These are phyloP conservation scores for Teunomyces aglyptinius DNA, from an alignment of 805 yeast genomes.

Conservation along the genomic window DNA sequence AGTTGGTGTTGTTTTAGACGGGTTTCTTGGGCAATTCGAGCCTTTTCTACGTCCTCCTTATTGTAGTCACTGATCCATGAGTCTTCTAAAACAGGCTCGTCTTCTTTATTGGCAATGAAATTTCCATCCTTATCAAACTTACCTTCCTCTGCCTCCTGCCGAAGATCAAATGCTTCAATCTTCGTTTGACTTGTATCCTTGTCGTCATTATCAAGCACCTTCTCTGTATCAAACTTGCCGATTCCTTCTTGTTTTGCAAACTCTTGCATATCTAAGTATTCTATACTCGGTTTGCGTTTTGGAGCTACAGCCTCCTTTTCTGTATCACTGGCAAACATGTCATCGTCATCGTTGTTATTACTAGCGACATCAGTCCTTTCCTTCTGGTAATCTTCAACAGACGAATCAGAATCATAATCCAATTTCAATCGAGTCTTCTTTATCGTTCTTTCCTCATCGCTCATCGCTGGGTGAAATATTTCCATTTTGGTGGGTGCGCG, in stretches of 20 bases:
- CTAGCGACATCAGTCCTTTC: conserved; percentile 6
- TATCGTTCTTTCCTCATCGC: not conserved
- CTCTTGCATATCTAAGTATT: conserved; percentile 32
- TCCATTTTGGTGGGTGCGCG: not conserved
- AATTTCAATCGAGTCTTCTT: not conserved
- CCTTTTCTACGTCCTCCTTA: conserved; percentile 35
- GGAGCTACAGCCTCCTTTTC: conserved; percentile 7
- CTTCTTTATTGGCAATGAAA: conserved; percentile 38
- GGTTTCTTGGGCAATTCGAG: conserved; percentile 40
- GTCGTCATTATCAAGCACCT: conserved; percentile 11
- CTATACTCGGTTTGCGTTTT: conserved; percentile 13
- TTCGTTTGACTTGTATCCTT: conserved; percentile 31
- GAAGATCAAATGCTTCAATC: conserved; percentile 62
- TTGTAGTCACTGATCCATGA: conserved; percentile 38
- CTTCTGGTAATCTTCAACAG: conserved; percentile 14
- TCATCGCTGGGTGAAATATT: not conserved
- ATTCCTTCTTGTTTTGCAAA: conserved; percentile 27
- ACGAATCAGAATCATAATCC: conserved; percentile 25
- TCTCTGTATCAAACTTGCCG: conserved; percentile 24
- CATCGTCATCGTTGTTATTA: conserved; percentile 16
- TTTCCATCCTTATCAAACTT: conserved; percentile 61
- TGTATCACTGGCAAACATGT: conserved; percentile 41
- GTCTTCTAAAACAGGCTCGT: conserved; percentile 27
- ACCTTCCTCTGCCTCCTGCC: conserved; percentile 58
- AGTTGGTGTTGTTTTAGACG: not conserved